Evolutionary conservation across 169 alveolate genomes (phyloP).

Genomic region (Eimeria necatrix): DNA sequence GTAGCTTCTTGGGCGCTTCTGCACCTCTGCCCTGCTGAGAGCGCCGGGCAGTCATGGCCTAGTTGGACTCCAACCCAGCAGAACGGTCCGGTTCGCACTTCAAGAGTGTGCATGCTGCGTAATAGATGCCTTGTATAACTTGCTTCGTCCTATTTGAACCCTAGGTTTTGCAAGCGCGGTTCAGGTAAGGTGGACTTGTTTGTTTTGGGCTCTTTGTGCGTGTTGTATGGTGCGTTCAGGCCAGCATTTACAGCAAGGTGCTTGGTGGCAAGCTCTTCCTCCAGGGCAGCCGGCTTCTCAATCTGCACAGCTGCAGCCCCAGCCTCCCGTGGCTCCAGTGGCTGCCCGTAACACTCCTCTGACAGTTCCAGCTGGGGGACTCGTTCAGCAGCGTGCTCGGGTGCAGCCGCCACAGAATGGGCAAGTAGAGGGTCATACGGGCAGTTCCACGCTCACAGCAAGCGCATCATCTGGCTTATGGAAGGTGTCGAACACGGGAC

Average conservation of each 20-base stretch:
- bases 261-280: neutral
- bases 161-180: neutral
- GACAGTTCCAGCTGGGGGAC: neutral
- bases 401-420: neutral
- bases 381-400: neutral
- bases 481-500: conserved; percentile 3
- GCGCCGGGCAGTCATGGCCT: neutral
- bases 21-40: neutral
- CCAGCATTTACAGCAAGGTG: neutral
- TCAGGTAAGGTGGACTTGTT: neutral
- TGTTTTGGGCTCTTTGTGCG: neutral
- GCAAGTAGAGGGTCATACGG: neutral
- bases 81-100: neutral
- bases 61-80: neutral
- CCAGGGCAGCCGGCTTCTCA: neutral
- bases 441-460: neutral
- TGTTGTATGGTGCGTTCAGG: neutral
- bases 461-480: neutral
- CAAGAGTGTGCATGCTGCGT: neutral
- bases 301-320: neutral
- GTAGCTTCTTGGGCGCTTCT: neutral
- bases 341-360: neutral
- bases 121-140: neutral
- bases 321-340: neutral
- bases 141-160: neutral